Conservation (phyloP, 805 yeast genomes). For the Saccharomycopsis babjevae region DNA sequence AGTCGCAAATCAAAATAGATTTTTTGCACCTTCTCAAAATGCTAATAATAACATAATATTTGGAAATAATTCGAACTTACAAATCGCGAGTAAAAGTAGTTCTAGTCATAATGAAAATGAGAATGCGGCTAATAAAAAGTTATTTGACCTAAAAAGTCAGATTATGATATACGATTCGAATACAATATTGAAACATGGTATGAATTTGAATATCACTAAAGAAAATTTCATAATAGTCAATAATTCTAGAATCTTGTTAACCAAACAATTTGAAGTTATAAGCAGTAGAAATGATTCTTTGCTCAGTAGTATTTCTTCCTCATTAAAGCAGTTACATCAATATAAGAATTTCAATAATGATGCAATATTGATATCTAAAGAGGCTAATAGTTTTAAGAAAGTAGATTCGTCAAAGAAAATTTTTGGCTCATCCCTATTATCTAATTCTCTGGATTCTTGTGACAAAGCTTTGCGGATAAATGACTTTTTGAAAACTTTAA, state of each 20-base stretch:
- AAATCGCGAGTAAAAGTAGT: background rate
- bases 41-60: background rate
- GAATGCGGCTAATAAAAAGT: background rate
- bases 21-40: background rate
- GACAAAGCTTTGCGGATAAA: background rate
- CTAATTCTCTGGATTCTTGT: background rate
- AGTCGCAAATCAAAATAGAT: background rate
- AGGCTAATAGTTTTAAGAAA: background rate
- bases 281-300: conserved; percentile 11
- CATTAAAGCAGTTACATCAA: background rate
- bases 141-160: background rate
- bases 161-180: conserved; percentile 3
- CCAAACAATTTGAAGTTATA: conserved; percentile 11
- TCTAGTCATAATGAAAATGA: background rate
- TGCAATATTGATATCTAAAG: background rate
- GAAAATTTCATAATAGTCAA: conserved; percentile 13
- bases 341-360: background rate
- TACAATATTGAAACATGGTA: conserved; percentile 12
- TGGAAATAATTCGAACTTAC: background rate
- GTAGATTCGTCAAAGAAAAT: background rate
- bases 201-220: conserved; percentile 6
- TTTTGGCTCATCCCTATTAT: background rate
- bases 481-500: background rate
- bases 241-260: conserved; percentile 7
- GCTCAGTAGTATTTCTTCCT: conserved; percentile 8